Evolutionary conservation across 805 yeast species (phyloP), one percentile per base, ranked within the genome.

Genomic region (Nakazawaea wickerhamii): DNA sequence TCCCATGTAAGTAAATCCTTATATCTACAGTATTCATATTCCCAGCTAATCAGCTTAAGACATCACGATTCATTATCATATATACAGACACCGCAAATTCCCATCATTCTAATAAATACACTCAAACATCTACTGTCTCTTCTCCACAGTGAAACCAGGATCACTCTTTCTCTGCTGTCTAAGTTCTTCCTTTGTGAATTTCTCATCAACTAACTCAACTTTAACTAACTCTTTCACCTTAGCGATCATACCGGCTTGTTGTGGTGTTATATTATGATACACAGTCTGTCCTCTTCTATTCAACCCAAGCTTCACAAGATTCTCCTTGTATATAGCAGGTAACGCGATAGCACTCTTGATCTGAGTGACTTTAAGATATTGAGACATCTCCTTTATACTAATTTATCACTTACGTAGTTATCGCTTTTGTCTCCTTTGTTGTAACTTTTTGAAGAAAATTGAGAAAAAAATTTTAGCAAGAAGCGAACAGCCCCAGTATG

Each of bases 311-410:
- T 84, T 73, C 45, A 71, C 65, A 21, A 87, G 77, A 7, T 89
- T 80, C 46, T 75, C 74, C 49, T 82, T 77, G 45, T 75, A 74
- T 33, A 69, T 63, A 43, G 79, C 75, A 10, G 96, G 95, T 54
- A 88, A 70, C 1, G 96, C 96, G 48, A 91, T 89, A 5, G 88
- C 72, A 2, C 97, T 89, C 58, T 95, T 77, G 40, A 73, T 65
- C 54, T 88, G 88, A 17, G 89, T 80, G 44, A 89, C 77, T 60
- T 84, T 79, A 64, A 73, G 81, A 57, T 58, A 80, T 38, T 25
- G 32, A 9, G 34, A 38, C 41, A 30, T 33, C 11, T 3, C 14
- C 10, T n/a, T n/a, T n/a, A n/a, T n/a, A n/a, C n/a, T n/a, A 23
- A 23, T 23, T 8, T 23, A 23, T 23, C 26, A 8, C 26, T 10